phyloP scores from a whole-genome alignment of 2,329 filamentous ascomycete species.

The Aureobasidium lini region DNA sequence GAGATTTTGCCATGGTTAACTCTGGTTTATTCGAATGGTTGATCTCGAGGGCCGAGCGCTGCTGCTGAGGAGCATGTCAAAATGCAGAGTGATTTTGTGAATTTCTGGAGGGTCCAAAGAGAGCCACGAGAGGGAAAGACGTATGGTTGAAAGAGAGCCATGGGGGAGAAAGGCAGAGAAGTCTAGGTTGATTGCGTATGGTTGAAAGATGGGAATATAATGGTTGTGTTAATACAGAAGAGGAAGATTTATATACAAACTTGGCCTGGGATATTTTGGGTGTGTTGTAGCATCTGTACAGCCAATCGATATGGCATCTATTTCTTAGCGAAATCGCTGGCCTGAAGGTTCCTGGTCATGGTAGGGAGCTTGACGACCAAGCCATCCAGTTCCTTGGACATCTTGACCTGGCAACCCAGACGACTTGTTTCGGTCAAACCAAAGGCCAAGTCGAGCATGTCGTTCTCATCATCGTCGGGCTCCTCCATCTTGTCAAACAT shows the following conservation, averaged over 20 bases:
- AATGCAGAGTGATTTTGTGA: too few relatives aligned
- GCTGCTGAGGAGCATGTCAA: too few relatives aligned
- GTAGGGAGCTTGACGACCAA: constrained; percentile 75
- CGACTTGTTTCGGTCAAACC: constrained; percentile 79
- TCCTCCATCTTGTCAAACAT: constrained; percentile 42
- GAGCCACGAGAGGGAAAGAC: too few relatives aligned
- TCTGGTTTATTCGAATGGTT: too few relatives aligned
- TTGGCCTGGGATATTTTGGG: not conserved
- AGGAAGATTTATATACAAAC: not conserved
- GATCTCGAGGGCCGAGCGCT: too few relatives aligned
- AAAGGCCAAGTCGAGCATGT: constrained; percentile 87
- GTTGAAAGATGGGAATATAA: not conserved
- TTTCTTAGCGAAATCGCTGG: constrained; percentile 67
- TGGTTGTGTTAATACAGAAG: constrained; percentile 1
- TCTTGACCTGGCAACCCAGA: constrained; percentile 82
- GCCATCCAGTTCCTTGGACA: constrained; percentile 85
- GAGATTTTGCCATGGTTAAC: too few relatives aligned
- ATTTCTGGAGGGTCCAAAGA: too few relatives aligned
- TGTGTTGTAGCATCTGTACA: not conserved
- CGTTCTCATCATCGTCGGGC: constrained; percentile 53
- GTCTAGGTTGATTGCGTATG: not conserved
- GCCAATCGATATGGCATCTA: not conserved
- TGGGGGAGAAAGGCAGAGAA: too few relatives aligned
- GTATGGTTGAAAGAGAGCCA: too few relatives aligned
- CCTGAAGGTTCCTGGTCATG: constrained; percentile 94